Conservation (phyloP, 2,329 filamentous ascomycete genomes). For the Fusarium marasasianum region DNA sequence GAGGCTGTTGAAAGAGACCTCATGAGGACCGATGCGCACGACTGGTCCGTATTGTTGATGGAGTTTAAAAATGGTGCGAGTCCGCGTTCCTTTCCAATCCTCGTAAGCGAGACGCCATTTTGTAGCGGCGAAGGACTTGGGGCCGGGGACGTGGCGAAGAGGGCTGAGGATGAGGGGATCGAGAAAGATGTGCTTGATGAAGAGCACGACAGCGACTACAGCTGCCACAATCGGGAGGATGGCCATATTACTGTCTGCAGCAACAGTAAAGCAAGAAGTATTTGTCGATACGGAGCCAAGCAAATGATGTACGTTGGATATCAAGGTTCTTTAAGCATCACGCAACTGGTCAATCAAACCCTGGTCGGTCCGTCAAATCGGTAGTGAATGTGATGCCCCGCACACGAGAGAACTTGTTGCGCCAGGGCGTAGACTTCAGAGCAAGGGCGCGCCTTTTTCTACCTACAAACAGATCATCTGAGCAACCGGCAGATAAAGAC, state of each 20-base stretch:
- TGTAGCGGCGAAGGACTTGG: conserved; percentile 53
- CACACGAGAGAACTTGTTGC: not conserved
- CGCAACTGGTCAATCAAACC: not conserved
- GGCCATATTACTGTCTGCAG: not conserved
- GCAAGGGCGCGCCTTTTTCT: not conserved
- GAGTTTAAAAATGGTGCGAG: conserved; percentile 52
- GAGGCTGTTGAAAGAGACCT: conserved; percentile 54
- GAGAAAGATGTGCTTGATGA: conserved; percentile 9
- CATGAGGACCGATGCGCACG: conserved; percentile 58
- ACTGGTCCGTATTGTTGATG: conserved; percentile 57
- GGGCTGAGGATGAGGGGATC: conserved; percentile 17
- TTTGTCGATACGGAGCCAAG: not conserved
- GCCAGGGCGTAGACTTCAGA: not conserved
- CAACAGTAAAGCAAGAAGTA: not conserved
- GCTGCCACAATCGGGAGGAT: not conserved
- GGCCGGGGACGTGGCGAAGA: conserved; percentile 41
- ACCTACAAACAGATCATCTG: not conserved
- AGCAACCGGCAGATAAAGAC: not conserved
- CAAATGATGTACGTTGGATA: not conserved
- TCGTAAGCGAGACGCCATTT: conserved; percentile 57
- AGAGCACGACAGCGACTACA: not conserved
- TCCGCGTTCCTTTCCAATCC: conserved; percentile 55
- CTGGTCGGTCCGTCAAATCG: not conserved
- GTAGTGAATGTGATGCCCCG: not conserved
- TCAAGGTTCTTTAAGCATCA: not conserved